A percentile compares a stretch with the other conserved stretches of the same genome.
Conservation (phyloP, 331 rosid genomes). For the Spiraea crenata region DNA sequence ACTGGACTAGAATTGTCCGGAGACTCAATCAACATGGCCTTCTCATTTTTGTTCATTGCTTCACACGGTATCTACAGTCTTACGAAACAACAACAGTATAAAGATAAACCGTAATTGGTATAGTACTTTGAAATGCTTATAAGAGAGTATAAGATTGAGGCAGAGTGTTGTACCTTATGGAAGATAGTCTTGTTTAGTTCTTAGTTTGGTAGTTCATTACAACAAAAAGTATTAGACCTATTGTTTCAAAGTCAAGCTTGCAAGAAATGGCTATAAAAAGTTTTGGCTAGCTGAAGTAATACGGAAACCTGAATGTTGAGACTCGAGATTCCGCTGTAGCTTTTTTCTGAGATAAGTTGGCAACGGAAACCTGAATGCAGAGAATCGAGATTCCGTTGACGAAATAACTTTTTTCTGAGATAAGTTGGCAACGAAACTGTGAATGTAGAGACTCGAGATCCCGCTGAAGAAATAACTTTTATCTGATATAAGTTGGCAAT, state of each 20-base stretch:
- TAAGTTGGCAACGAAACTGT: neutral
- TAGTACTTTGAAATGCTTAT: neutral
- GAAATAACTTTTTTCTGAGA: neutral
- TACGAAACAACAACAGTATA: neutral
- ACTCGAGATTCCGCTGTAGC: no score
- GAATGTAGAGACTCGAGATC: no score
- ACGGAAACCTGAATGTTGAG: no score
- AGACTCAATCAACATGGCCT: neutral
- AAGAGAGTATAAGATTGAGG: neutral
- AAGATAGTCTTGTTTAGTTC: neutral
- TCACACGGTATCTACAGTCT: neutral
- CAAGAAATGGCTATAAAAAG: no score
- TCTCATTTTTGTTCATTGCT: slow-evolving; percentile 16
- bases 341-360: neutral
- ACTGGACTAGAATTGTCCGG: slow-evolving; percentile 8
- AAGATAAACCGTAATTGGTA: neutral
- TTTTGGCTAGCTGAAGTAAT: no score
- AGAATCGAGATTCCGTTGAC: no score
- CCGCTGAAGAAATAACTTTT: no score
- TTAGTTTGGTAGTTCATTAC: neutral
- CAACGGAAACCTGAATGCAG: no score
- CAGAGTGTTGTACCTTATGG: neutral
- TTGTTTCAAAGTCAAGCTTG: neutral
- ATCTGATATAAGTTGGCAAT: neutral
- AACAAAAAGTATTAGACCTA: neutral